Base-by-base conservation (phyloP, 2,329 filamentous ascomycete genomes). In the Grosmannia huntii region DNA sequence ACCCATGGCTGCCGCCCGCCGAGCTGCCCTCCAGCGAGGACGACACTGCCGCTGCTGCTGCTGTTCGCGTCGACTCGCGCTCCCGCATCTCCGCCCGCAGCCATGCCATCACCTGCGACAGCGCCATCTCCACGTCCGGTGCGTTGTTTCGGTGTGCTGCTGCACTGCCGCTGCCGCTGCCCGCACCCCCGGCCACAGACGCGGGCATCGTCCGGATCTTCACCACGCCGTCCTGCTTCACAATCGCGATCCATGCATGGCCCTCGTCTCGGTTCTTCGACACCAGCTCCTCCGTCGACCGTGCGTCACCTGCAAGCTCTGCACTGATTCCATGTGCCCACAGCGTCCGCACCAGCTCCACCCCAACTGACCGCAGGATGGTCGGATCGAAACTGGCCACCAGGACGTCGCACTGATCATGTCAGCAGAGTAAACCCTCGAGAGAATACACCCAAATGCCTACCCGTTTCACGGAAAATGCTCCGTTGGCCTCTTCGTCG, bases 241-340 rank as follows among this genome's bases (percentile, higher is more conserved):
- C 85, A 61, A 95, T 87, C 44, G 96, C 82, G 60, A 96, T 83
- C 89, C 91, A 97, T 28, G 82, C 86, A 69, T 95, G 88, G 31
- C 79, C 79, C 64, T 90, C 86, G 59, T 90, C 87, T 16, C 86
- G 80, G 66, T 95, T 87, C 66, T 85, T 85, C 31, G 84, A 82
- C 16, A 89, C 76, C 12, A 96, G 75, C 61, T 94, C 89, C 74
- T 96, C 90, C 0, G 87, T 80, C 0, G 87, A 90, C 21, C 85
- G 81, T 0, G 87, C 81, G 67, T 95, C 89, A 31, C 84, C 81
- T 6, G 90, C 89, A 33, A 99, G 77, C 72, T 99, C 94, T 5
- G 92, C 90, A 61, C 85, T 92, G 68, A 97, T 88, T 59, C 89
- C 86, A 65, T 90, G 83, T 1, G 83, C 77, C 86, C 94, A 97